phyloP scores from a whole-genome alignment of 345 rosid species.

The Raphanus raphanistrum region DNA sequence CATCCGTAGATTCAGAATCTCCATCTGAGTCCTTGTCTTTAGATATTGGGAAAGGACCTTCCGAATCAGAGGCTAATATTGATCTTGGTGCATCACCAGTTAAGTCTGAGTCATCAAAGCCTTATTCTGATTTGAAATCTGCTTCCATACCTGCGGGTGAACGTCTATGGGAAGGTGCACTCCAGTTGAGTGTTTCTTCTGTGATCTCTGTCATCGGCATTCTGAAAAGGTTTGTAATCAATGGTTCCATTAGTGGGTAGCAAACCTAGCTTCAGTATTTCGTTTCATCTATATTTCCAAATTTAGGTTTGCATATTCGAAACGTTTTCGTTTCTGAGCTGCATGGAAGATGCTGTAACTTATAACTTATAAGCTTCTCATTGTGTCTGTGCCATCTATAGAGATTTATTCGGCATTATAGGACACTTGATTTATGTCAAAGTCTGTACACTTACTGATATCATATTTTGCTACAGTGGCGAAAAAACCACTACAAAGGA shows the following conservation, averaged over 20 bases:
- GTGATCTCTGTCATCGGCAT: slow-evolving; percentile 52
- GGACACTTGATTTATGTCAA: not conserved
- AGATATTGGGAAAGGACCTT: slow-evolving; percentile 43
- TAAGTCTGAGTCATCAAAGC: slow-evolving; percentile 7
- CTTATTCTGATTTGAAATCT: slow-evolving; percentile 20
- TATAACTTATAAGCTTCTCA: not conserved
- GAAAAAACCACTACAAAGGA: slow-evolving; percentile 58
- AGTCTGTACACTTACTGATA: not conserved
- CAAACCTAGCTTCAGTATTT: slow-evolving; percentile 6
- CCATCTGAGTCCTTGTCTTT: slow-evolving; percentile 51
- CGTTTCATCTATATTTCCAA: not conserved
- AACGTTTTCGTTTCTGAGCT: slow-evolving; percentile 4
- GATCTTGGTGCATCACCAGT: slow-evolving; percentile 29
- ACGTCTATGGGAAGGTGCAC: slow-evolving; percentile 70
- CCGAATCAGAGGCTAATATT: slow-evolving; percentile 25
- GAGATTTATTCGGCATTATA: not conserved
- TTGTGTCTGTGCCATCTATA: slow-evolving; percentile 1
- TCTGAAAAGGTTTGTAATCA: slow-evolving; percentile 60
- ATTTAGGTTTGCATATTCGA: not conserved
- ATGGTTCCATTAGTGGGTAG: not conserved
- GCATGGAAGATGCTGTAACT: not conserved
- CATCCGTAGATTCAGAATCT: slow-evolving; percentile 69
- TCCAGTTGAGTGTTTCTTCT: slow-evolving; percentile 59
- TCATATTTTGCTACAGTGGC: slow-evolving; percentile 49
- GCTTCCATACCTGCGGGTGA: slow-evolving; percentile 45